These are phyloP conservation scores for Mycena latifolia DNA, from an alignment of 768 basidiomycete genomes.

Conservation along the genomic window DNA sequence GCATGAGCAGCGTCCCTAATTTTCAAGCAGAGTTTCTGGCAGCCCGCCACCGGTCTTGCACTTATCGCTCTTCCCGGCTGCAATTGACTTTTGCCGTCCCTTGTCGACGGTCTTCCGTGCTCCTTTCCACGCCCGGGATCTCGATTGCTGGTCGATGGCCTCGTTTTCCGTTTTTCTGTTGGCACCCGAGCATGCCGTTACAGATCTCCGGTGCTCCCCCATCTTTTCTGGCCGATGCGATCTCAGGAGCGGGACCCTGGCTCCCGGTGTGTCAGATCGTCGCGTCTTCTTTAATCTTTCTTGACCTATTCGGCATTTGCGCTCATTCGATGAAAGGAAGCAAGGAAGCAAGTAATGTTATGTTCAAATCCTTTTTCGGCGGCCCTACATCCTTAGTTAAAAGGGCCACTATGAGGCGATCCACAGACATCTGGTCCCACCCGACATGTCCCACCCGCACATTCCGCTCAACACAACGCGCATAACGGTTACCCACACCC, in stretches of 20 bases:
- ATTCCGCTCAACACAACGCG: too few relatives aligned
- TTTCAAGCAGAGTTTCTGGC: too few relatives aligned
- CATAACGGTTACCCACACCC: too few relatives aligned
- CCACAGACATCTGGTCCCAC: background rate
- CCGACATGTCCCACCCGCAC: too few relatives aligned
- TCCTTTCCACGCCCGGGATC: background rate
- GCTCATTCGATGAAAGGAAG: too few relatives aligned
- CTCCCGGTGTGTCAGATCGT: slow-evolving; percentile 2
- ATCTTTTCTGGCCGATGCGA: background rate
- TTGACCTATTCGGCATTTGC: background rate
- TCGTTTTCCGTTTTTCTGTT: background rate
- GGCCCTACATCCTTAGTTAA: background rate
- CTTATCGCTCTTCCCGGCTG: too few relatives aligned
- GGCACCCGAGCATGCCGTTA: slow-evolving; percentile 9
- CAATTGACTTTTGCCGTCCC: too few relatives aligned
- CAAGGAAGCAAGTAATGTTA: background rate
- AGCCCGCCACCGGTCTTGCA: too few relatives aligned
- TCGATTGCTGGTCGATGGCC: background rate
- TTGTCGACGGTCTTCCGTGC: background rate
- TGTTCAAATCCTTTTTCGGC: background rate
- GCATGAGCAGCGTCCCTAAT: too few relatives aligned
- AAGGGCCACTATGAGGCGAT: background rate
- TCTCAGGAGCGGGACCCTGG: slow-evolving; percentile 4
- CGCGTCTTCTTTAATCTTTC: background rate
- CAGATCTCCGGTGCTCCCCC: background rate